A percentile compares a stretch with the other conserved stretches of the same genome.
Evolutionary conservation across 2,329 filamentous ascomycete species (phyloP).

Genomic region (Gnomoniopsis sp.): DNA sequence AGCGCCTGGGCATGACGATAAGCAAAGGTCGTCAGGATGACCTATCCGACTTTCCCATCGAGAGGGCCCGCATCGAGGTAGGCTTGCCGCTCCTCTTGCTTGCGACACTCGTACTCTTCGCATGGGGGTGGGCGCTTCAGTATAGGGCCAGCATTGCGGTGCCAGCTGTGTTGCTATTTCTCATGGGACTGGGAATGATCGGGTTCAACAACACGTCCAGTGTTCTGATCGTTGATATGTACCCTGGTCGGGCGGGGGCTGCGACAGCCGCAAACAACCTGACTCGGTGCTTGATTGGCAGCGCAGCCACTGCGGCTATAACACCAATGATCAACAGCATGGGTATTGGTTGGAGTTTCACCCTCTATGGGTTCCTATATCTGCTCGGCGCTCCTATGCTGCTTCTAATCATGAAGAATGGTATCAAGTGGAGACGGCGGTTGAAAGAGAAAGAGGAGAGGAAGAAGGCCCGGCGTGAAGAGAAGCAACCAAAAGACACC

Average conservation of each 20-base stretch:
- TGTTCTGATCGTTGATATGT: constrained; percentile 53
- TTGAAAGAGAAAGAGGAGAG: constrained; percentile 26
- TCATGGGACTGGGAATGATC: constrained; percentile 47
- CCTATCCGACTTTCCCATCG: constrained; percentile 47
- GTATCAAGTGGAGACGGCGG: constrained; percentile 40
- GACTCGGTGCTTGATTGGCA: constrained; percentile 52
- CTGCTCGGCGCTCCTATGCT: constrained; percentile 37
- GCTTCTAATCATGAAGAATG: constrained; percentile 37
- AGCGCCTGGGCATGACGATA: constrained; percentile 47
- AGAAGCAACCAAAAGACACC: neutral
- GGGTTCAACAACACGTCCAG: constrained; percentile 52
- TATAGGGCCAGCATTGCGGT: constrained; percentile 40
- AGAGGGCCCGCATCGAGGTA: constrained; percentile 46
- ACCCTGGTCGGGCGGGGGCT: constrained; percentile 48
- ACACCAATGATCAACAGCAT: constrained; percentile 48
- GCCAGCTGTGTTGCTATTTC: constrained; percentile 42
- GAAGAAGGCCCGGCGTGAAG: constrained; percentile 18
- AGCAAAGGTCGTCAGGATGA: constrained; percentile 50
- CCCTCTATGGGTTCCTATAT: constrained; percentile 41
- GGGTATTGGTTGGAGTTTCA: constrained; percentile 50
- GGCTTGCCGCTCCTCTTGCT: constrained; percentile 50
- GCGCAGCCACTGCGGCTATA: constrained; percentile 48
- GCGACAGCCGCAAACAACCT: constrained; percentile 57
- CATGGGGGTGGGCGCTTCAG: constrained; percentile 53
- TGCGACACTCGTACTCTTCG: constrained; percentile 41